Percentiles rank a stretch among this genome's conserved stretches.
Evolutionary conservation across 306 rosid species (phyloP).

Genomic region (Vigna trinervia): DNA sequence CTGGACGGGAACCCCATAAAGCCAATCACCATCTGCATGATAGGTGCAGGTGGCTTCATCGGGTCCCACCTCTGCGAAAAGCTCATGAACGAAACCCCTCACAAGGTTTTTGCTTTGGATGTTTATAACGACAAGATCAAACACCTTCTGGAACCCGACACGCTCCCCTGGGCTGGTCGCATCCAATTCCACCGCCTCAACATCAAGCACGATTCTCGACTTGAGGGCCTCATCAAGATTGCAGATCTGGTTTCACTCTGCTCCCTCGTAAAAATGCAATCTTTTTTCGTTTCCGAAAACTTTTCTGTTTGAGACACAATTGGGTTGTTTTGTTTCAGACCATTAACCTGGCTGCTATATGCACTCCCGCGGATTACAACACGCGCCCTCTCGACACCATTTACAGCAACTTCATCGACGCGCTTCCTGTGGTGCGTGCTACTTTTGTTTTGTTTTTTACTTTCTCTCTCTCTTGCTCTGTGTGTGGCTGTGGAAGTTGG

Average conservation of each 20-base stretch:
- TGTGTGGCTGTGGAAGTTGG: not conserved
- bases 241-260: conserved; percentile 73
- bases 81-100: conserved; percentile 79
- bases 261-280: not conserved
- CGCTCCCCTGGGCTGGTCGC: conserved; percentile 74
- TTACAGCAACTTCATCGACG: conserved; percentile 94
- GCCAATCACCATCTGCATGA: conserved; percentile 90
- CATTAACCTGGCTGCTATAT: conserved; percentile 91
- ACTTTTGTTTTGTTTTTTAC: not conserved
- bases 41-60: conserved; percentile 95
- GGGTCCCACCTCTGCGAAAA: conserved; percentile 95
- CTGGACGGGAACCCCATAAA: conserved; percentile 78
- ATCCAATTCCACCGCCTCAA: conserved; percentile 92
- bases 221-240: conserved; percentile 88
- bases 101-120: conserved; percentile 79
- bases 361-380: conserved; percentile 96
- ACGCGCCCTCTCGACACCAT: conserved; percentile 93
- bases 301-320: not conserved
- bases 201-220: conserved; percentile 88
- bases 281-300: too few species aligned
- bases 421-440: conserved; percentile 82
- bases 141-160: conserved; percentile 77
- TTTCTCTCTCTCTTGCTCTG: not conserved
- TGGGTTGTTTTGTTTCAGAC: conserved; percentile 48
- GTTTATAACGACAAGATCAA: conserved; percentile 92